Evolutionary conservation across 1,139 yeast species (phyloP).

Genomic region (Taphrina populina): DNA sequence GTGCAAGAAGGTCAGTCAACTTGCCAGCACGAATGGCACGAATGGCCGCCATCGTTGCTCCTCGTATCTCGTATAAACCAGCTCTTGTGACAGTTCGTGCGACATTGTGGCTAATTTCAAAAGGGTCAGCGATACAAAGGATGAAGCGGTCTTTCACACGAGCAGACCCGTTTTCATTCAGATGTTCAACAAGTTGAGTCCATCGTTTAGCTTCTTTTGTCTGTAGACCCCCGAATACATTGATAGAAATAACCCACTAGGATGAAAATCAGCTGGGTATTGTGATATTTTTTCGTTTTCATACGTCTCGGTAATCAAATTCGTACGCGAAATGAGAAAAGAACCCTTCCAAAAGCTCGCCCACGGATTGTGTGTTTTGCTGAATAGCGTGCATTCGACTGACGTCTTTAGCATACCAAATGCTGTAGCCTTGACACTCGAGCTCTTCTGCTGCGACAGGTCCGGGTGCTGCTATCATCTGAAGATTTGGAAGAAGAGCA

Average conservation of each 20-base stretch:
- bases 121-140: constrained; percentile 34
- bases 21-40: constrained; percentile 30
- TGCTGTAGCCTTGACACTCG: constrained; percentile 33
- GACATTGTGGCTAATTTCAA: constrained; percentile 37
- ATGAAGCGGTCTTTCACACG: constrained; percentile 26
- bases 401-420: constrained; percentile 34
- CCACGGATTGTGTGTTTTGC: constrained; percentile 33
- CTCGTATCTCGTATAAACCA: constrained; percentile 34
- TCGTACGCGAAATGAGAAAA: constrained; percentile 35
- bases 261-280: neutral
- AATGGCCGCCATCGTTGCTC: constrained; percentile 36
- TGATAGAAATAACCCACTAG: constrained; percentile 32
- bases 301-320: constrained; percentile 35
- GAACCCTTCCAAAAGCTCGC: constrained; percentile 35
- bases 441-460: constrained; percentile 11
- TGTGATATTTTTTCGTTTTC: neutral
- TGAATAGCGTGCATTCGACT: constrained; percentile 18
- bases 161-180: constrained; percentile 27
- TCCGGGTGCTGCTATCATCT: constrained; percentile 25
- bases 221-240: constrained; percentile 34
- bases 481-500: constrained; percentile 36
- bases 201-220: constrained; percentile 35
- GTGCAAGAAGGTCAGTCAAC: constrained; percentile 21
- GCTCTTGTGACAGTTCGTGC: constrained; percentile 36
- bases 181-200: constrained; percentile 34